Base-by-base conservation (phyloP, 495 filamentous ascomycete genomes). In the Penicillium dipodomyicola region DNA sequence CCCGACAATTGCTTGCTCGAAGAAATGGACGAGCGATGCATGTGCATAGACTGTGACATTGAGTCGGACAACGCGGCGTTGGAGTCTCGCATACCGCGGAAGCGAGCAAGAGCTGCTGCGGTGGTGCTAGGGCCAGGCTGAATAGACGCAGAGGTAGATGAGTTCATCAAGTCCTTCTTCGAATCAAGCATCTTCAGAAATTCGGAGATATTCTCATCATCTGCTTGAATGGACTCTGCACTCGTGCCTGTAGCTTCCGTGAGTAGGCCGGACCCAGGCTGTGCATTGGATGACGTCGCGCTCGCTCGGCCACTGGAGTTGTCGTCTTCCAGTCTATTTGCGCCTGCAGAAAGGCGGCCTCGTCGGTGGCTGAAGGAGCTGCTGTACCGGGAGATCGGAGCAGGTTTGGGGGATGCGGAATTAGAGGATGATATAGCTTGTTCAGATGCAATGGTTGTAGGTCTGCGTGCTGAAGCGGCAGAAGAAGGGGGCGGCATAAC, bases 281-380 rank as follows among this genome's bases (percentile, higher is more conserved):
- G 91, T 33, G 83, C 89, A 44, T 78, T 79, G 8, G 92, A 96
- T 1, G 92, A 95, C 8, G 87, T 80, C 32, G 90, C 78, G 63
- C 91, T 96, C 23, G 87, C 89, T 68, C 87, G 92, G 45, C 93
- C 94, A 67, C 91, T 96, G 60, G 90, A 95, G 60, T 88, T 86
- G 59, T 96, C 92, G 63, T 97, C 93, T 52, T 95, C 93, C 0
- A 80, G 80, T 63, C 82, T 86, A 65, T 82, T 88, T 27, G 80
- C 75, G 15, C 85, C 85, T 23, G 87, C 87, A 54, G 87, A 88
- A 22, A 85, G 83, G 37, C 91, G 82, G 11, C 80, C 85, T 43
- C 90, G 83, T 17, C 94, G 85, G 69, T 96, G 88, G 58, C 87
- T 89, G 67, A 97, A 98, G 56, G 92, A 92, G 65, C 91, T 95